These are phyloP conservation scores for Acacia crassicarpa DNA, from an alignment of 306 rosid species.

Conservation along the genomic window DNA sequence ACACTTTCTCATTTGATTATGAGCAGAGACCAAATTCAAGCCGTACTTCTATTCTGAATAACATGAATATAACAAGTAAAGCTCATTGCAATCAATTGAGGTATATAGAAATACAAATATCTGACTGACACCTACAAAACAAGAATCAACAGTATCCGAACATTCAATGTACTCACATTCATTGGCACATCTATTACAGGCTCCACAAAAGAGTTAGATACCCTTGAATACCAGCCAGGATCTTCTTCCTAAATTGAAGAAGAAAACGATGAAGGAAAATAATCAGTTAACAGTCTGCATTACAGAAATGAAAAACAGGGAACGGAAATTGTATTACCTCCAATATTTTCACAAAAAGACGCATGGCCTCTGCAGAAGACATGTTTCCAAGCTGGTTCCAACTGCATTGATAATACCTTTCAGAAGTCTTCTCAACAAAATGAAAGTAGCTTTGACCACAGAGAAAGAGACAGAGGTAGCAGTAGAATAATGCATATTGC, in stretches of 20 bases:
- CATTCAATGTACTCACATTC: conserved; percentile 56
- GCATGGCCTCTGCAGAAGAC: conserved; percentile 88
- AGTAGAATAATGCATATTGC: not conserved
- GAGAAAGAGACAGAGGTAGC: not conserved
- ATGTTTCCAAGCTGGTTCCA: conserved; percentile 92
- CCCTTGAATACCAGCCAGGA: conserved; percentile 96
- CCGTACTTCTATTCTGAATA: conserved; percentile 8
- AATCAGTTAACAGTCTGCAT: conserved; percentile 30
- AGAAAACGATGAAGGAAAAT: conserved; percentile 6
- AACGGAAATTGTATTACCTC: conserved; percentile 53
- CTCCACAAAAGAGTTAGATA: conserved; percentile 68
- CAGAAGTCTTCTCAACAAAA: conserved; percentile 22
- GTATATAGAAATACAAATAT: not conserved
- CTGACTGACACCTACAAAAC: not conserved
- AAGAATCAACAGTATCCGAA: not conserved
- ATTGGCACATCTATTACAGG: conserved; percentile 77
- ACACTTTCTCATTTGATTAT: not conserved
- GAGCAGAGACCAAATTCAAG: conserved; percentile 6
- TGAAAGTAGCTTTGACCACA: not conserved
- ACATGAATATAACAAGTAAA: not conserved
- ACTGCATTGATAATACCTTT: conserved; percentile 57
- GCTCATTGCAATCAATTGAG: not conserved
- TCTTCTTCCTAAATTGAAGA: conserved; percentile 70
- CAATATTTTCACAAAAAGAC: conserved; percentile 91
- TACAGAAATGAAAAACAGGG: conserved; percentile 6